Percentiles rank a stretch among this genome's conserved stretches.
phyloP scores from a whole-genome alignment of 2,329 filamentous ascomycete genomes.

The Hypomyces rosellus region DNA sequence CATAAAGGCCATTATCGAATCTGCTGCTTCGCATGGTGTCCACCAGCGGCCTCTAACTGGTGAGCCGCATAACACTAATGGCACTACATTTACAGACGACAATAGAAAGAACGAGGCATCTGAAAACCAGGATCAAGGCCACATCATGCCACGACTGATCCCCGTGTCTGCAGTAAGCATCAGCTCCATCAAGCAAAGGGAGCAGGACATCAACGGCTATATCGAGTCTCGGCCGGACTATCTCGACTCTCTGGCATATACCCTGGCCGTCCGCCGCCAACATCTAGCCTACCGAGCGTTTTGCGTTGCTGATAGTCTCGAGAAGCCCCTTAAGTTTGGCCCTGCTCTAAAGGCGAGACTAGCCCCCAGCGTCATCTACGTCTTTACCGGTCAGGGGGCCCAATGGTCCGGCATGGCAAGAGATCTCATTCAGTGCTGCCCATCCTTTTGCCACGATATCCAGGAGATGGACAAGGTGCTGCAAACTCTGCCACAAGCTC shows the following conservation, averaged over 20 bases:
- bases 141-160: not conserved
- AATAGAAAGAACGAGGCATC: too few species aligned
- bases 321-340: too few species aligned
- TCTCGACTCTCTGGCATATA: not conserved
- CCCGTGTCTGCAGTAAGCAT: not conserved
- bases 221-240: not conserved
- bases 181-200: not conserved
- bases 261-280: too few species aligned
- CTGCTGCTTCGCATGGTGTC: not conserved
- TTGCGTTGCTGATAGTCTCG: too few species aligned
- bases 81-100: too few species aligned
- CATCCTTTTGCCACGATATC: conserved; percentile 7
- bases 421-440: conserved; percentile 15
- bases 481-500: not conserved
- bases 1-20: not conserved
- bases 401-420: conserved; percentile 28
- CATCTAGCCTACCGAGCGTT: too few species aligned
- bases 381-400: conserved; percentile 32
- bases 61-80: not conserved
- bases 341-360: not conserved
- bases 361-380: too few species aligned
- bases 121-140: too few species aligned
- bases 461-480: conserved; percentile 8
- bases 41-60: not conserved
- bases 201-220: not conserved